These are phyloP conservation scores for Solanum aculeatissimum DNA, from an alignment of 305 asterid genomes.

Conservation along the genomic window DNA sequence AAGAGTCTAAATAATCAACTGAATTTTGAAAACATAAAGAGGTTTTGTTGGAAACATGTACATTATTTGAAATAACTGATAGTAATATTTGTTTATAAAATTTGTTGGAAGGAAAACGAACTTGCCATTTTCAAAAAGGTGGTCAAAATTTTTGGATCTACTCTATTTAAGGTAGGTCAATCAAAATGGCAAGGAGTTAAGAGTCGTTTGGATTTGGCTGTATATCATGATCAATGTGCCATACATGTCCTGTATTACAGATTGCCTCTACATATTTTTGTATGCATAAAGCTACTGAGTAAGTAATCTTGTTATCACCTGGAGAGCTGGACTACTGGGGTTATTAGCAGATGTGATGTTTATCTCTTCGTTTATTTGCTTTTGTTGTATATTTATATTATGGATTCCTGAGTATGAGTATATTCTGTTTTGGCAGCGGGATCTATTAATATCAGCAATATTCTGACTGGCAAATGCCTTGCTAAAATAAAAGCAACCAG, in stretches of 20 bases:
- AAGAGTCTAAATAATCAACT: neutral
- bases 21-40: neutral
- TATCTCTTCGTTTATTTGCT: neutral
- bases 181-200: neutral
- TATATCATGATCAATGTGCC: neutral
- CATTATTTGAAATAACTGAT: neutral
- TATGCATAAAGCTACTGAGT: neutral
- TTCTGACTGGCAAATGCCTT: conserved; percentile 87
- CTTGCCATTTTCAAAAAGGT: neutral
- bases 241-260: neutral
- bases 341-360: neutral
- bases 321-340: neutral
- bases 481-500: conserved; percentile 77
- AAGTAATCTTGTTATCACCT: neutral
- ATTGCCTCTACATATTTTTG: neutral
- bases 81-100: neutral
- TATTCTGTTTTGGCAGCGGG: conserved; percentile 47
- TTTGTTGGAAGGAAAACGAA: neutral
- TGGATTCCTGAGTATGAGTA: neutral
- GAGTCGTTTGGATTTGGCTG: neutral
- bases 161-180: neutral
- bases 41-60: neutral
- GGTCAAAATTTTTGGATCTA: neutral
- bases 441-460: conserved; percentile 84
- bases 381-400: neutral